Evolutionary conservation across 2,329 filamentous ascomycete genomes (phyloP).

Genomic region (Pseudogymnoascus sp.): DNA sequence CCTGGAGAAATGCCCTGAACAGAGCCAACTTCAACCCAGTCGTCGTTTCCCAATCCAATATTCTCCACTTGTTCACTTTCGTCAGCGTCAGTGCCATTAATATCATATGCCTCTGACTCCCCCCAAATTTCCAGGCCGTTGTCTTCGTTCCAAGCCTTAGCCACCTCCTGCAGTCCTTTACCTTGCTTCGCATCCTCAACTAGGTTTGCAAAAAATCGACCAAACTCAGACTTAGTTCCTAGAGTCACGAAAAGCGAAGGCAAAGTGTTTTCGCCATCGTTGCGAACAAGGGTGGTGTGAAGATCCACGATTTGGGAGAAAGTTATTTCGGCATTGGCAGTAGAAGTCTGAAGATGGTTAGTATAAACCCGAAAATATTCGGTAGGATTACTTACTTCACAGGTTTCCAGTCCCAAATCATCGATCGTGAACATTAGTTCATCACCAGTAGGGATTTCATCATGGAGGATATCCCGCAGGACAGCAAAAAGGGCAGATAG

Average conservation of each 20-base stretch:
- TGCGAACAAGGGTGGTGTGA: constrained; percentile 48
- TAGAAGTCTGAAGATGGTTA: constrained; percentile 36
- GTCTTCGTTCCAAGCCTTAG: constrained; percentile 17
- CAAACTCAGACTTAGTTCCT: constrained; percentile 43
- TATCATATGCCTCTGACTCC: constrained; percentile 3
- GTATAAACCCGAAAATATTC: constrained; percentile 14
- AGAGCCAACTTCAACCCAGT: constrained; percentile 1
- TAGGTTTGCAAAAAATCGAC: constrained; percentile 43
- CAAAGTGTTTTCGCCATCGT: constrained; percentile 39
- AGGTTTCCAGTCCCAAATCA: constrained; percentile 44
- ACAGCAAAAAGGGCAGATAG: constrained; percentile 47
- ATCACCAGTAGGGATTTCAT: constrained; percentile 46
- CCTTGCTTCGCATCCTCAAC: constrained; percentile 44
- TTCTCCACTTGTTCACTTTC: constrained; percentile 19
- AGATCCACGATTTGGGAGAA: constrained; percentile 50
- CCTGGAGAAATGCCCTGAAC: neutral
- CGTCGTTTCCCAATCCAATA: constrained; percentile 7
- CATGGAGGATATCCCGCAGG: constrained; percentile 45
- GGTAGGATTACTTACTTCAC: constrained; percentile 40
- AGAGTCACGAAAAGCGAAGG: constrained; percentile 51
- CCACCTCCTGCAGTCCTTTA: constrained; percentile 35
- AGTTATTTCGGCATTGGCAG: constrained; percentile 38
- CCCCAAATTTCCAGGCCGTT: constrained; percentile 3
- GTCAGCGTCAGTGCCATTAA: constrained; percentile 7
- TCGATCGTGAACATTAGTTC: constrained; percentile 48